These are phyloP conservation scores for Cercospora sojina DNA, from an alignment of 2,329 filamentous ascomycete genomes.

Conservation along the genomic window DNA sequence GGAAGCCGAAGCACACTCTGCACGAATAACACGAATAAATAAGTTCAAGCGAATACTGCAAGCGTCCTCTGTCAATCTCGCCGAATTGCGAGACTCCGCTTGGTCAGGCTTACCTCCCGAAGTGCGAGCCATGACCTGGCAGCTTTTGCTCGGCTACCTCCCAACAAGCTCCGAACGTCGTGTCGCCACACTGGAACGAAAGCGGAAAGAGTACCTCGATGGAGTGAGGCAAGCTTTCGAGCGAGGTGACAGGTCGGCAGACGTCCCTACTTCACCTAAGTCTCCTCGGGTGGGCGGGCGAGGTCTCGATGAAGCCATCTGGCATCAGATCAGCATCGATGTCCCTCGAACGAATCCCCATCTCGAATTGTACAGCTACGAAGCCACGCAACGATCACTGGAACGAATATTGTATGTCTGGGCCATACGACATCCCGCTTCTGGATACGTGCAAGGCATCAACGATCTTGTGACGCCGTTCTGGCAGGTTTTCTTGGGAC, in stretches of 20 bases:
- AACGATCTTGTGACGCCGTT: conserved; percentile 98
- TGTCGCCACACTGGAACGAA: conserved; percentile 84
- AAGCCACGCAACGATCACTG: conserved; percentile 89
- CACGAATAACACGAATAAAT: conserved; percentile 89
- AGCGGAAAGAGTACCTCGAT: conserved; percentile 94
- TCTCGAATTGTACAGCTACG: conserved; percentile 90
- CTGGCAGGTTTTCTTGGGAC: conserved; percentile 93
- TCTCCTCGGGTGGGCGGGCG: conserved; percentile 55
- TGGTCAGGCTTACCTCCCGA: conserved; percentile 96
- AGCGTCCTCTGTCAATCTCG: conserved; percentile 80
- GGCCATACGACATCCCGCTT: conserved; percentile 95
- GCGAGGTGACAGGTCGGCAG: conserved; percentile 43
- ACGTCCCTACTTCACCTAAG: conserved; percentile 55
- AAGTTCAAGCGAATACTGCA: conserved; percentile 97
- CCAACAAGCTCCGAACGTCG: conserved; percentile 94
- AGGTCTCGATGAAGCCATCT: conserved; percentile 92
- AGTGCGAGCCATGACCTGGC: conserved; percentile 98
- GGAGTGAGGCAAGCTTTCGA: conserved; percentile 72
- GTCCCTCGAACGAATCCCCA: conserved; percentile 95
- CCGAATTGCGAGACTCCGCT: conserved; percentile 78
- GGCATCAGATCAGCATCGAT: conserved; percentile 99
- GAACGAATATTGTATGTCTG: conserved; percentile 96
- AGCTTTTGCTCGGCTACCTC: conserved; percentile 88
- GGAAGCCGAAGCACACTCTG: conserved; percentile 80
- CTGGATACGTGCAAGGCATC: conserved; percentile 97